A percentile compares a stretch with the other conserved stretches of the same genome.
These are phyloP conservation scores for Euphrasia arctica DNA, from an alignment of 305 asterid species.

Conservation along the genomic window DNA sequence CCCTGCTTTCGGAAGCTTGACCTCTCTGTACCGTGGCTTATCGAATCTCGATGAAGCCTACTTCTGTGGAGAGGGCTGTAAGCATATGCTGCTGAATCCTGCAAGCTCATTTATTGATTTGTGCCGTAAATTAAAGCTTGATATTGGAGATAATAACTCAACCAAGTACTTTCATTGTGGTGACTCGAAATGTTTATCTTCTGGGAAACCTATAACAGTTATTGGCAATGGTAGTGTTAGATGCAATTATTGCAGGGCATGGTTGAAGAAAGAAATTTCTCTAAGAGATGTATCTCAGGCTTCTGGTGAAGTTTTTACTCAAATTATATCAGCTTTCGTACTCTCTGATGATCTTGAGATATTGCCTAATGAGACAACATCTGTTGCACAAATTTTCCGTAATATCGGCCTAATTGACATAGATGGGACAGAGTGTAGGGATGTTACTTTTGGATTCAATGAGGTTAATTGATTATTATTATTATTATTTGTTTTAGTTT, in stretches of 20 bases:
- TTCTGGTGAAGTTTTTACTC: background rate
- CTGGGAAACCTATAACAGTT: no score
- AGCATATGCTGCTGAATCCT: background rate
- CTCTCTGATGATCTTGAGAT: slow-evolving; percentile 20
- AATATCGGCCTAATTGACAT: slow-evolving; percentile 1
- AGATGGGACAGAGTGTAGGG: background rate
- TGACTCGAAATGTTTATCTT: background rate
- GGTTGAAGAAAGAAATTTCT: no score
- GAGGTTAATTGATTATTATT: background rate
- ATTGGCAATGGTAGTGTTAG: no score
- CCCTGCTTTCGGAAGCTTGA: slow-evolving; percentile 1
- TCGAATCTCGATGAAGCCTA: background rate
- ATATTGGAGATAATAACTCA: background rate
- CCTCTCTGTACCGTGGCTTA: slow-evolving; percentile 1
- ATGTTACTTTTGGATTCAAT: background rate
- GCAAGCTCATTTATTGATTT: background rate
- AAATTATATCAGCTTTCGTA: slow-evolving; percentile 7
- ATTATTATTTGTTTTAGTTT: background rate
- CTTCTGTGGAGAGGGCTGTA: background rate
- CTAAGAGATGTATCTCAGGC: no score
- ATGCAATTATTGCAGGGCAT: no score
- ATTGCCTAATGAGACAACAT: background rate
- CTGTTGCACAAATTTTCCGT: background rate
- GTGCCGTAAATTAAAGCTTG: background rate
- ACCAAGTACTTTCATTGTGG: background rate